A percentile compares a stretch with the other conserved stretches of the same genome.
These are phyloP conservation scores for Globisporangium recalcitrans DNA, from an alignment of 352 stramenopile species.

Conservation along the genomic window DNA sequence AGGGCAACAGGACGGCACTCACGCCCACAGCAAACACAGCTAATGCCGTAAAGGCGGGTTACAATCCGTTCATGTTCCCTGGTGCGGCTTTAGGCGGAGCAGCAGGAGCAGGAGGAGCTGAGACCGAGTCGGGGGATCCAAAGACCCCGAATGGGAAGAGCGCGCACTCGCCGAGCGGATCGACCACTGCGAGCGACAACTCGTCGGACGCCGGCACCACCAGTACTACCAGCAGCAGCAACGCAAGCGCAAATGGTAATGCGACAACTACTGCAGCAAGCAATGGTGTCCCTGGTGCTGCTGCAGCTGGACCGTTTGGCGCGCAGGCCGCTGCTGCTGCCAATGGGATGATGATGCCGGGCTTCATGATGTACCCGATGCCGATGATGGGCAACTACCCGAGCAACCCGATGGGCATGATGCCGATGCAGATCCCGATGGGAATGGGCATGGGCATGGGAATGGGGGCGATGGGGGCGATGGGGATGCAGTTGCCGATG, in stretches of 20 bases:
- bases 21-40: conserved; percentile 2
- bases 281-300: not conserved
- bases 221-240: conserved; percentile 10
- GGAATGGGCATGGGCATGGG: conserved; percentile 30
- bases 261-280: not conserved
- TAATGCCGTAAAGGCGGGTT: conserved; percentile 7
- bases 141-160: not conserved
- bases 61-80: conserved; percentile 10
- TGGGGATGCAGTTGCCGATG: conserved; percentile 44
- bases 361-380: conserved; percentile 82
- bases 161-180: conserved; percentile 12
- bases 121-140: not conserved
- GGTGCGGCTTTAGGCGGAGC: not conserved
- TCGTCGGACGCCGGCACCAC: conserved; percentile 8
- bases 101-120: not conserved
- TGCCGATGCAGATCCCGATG: conserved; percentile 32
- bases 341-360: conserved; percentile 67
- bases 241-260: not conserved
- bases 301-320: conserved; percentile 10
- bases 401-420: conserved; percentile 34
- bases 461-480: conserved; percentile 13
- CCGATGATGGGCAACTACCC: conserved; percentile 71
- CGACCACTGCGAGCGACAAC: conserved; percentile 13
- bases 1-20: not conserved
- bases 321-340: conserved; percentile 6